phyloP scores from a whole-genome alignment of 2,329 filamentous ascomycete species.

The Chaetoscypha palmicola region DNA sequence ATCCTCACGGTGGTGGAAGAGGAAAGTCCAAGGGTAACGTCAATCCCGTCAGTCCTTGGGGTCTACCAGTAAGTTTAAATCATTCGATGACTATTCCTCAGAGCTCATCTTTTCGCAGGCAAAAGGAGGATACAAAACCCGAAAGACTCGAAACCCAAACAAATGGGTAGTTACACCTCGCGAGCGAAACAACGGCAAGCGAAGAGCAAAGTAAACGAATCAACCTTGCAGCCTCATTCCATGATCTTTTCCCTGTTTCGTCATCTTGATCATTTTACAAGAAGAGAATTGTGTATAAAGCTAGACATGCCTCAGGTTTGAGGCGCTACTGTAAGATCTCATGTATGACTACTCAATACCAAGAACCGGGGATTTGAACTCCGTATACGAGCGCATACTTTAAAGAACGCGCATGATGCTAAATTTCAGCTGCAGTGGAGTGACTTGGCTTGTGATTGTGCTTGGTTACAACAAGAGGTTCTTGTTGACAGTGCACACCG shows the following conservation, averaged over 20 bases:
- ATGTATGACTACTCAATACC: background rate
- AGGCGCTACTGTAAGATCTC: slow-evolving; percentile 1
- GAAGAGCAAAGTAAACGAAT: slow-evolving; percentile 54
- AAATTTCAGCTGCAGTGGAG: too few species aligned
- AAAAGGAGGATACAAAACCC: slow-evolving; percentile 88
- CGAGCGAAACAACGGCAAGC: slow-evolving; percentile 84
- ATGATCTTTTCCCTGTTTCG: background rate
- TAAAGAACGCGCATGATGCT: too few species aligned
- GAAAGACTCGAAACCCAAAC: slow-evolving; percentile 82
- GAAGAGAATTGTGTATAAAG: background rate
- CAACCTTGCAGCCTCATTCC: background rate
- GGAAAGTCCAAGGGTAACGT: slow-evolving; percentile 99
- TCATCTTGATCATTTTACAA: background rate
- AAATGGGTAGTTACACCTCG: slow-evolving; percentile 82
- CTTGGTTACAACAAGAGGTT: too few species aligned
- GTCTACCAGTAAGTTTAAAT: slow-evolving; percentile 67
- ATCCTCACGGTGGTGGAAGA: slow-evolving; percentile 97
- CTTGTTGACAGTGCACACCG: too few species aligned
- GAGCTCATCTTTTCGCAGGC: slow-evolving; percentile 41
- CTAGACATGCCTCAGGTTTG: background rate
- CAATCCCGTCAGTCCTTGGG: slow-evolving; percentile 93
- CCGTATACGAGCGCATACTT: too few species aligned
- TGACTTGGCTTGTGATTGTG: too few species aligned
- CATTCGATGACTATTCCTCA: background rate
- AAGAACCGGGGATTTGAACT: too few species aligned